A percentile compares a stretch with the other conserved stretches of the same genome.
Evolutionary conservation across 805 yeast species (phyloP).

Genomic region (Kluyveromyces dobzhanskii): DNA sequence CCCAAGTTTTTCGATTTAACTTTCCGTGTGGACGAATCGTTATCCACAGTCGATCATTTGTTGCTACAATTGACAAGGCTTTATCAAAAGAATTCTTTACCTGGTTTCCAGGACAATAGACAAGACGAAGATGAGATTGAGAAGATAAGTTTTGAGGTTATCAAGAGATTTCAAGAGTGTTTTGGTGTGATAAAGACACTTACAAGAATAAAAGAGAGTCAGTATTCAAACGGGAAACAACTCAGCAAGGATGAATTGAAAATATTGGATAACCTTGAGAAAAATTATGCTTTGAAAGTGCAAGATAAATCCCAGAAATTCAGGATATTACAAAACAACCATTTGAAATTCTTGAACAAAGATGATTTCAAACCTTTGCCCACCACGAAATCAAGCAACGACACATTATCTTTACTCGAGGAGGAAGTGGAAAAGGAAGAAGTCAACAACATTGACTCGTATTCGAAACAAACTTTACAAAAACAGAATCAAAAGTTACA

Average conservation of each 20-base stretch:
- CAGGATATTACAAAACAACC: constrained; percentile 81
- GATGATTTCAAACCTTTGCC: constrained; percentile 56
- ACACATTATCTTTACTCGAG: constrained; percentile 19
- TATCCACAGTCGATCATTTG: constrained; percentile 43
- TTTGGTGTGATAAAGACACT: constrained; percentile 68
- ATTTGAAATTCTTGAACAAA: constrained; percentile 73
- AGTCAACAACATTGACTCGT: constrained; percentile 29
- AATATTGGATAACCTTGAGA: constrained; percentile 73
- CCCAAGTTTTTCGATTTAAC: constrained; percentile 74
- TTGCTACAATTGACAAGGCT: constrained; percentile 56
- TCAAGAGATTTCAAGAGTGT: constrained; percentile 69
- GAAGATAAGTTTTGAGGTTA: constrained; percentile 61
- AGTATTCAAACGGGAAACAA: constrained; percentile 30
- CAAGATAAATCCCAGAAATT: constrained; percentile 73
- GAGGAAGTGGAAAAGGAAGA: constrained; percentile 32
- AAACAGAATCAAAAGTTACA: constrained; percentile 24
- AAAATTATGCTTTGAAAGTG: constrained; percentile 74
- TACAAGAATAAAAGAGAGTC: constrained; percentile 34
- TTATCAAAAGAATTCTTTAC: constrained; percentile 76
- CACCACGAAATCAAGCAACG: constrained; percentile 16
- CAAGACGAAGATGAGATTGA: constrained; percentile 74
- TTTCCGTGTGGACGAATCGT: constrained; percentile 56
- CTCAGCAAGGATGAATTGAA: constrained; percentile 40
- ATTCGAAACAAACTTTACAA: constrained; percentile 27
- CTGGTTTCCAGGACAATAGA: constrained; percentile 78